A percentile compares a stretch with the other conserved stretches of the same genome.
phyloP scores from a whole-genome alignment of 345 rosid species.

The Gossypium australe region DNA sequence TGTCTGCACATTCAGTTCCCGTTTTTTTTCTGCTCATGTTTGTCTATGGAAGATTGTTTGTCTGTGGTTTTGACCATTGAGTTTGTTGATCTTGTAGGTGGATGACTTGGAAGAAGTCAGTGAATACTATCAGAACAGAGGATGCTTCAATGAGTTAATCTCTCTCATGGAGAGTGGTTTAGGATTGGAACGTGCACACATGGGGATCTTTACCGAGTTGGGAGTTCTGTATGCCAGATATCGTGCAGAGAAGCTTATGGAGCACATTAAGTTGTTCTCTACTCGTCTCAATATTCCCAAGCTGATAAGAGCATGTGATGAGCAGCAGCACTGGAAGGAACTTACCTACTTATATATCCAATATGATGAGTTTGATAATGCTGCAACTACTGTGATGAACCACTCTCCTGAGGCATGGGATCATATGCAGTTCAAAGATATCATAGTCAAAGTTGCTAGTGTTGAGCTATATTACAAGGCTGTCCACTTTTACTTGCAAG shows the following conservation, averaged over 20 bases:
- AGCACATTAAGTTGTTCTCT: conserved; percentile 91
- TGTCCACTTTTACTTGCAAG: conserved; percentile 96
- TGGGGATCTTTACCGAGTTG: conserved; percentile 98
- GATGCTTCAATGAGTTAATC: conserved; percentile 89
- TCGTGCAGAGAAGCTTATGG: conserved; percentile 94
- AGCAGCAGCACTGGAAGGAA: conserved; percentile 97
- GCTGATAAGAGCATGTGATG: conserved; percentile 96
- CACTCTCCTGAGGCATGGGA: conserved; percentile 99
- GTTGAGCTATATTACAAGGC: conserved; percentile 96
- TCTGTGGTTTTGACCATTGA: neutral
- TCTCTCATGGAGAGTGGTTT: conserved; percentile 99
- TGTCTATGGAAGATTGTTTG: neutral
- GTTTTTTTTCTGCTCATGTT: neutral
- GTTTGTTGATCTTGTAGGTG: conserved; percentile 41
- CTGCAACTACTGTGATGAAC: conserved; percentile 97
- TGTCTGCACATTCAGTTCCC: neutral
- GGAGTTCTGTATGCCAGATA: conserved; percentile 98
- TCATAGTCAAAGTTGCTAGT: conserved; percentile 85
- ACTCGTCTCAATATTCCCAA: conserved; percentile 97
- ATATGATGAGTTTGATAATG: conserved; percentile 96
- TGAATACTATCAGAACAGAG: conserved; percentile 95
- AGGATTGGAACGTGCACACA: conserved; percentile 96
- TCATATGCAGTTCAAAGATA: conserved; percentile 98
- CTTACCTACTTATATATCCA: conserved; percentile 87
- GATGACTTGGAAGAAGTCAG: conserved; percentile 98